Evolutionary conservation across 1,284 basidiomycete genomes (phyloP).

Genomic region (Gastroboletus turbinatus): DNA sequence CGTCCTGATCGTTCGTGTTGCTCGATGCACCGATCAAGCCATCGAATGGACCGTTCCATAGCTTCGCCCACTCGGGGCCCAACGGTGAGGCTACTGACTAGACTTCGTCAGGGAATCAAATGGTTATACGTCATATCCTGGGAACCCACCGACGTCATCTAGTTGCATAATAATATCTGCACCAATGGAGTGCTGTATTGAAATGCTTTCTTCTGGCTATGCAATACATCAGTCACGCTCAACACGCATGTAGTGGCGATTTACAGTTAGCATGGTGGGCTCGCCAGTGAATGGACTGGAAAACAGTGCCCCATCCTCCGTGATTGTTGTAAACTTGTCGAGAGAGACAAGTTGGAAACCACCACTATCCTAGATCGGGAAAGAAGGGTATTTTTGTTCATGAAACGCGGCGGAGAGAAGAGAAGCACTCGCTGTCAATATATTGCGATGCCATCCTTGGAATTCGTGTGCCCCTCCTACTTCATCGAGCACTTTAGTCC

Average conservation of each 20-base stretch:
- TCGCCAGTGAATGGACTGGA: conserved; percentile 80
- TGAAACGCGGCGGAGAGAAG: conserved; percentile 2
- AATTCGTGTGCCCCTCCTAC: conserved; percentile 82
- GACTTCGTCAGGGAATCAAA: conserved; percentile 1
- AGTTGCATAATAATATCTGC: conserved; percentile 91
- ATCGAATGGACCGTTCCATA: conserved; percentile 77
- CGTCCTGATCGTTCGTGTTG: conserved; percentile 68
- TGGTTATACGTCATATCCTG: neutral
- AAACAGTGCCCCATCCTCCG: conserved; percentile 83
- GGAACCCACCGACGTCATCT: conserved; percentile 76
- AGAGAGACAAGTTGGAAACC: conserved; percentile 86
- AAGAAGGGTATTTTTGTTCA: neutral
- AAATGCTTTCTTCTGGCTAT: conserved; percentile 84
- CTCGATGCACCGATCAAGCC: conserved; percentile 83
- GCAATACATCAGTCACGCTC: conserved; percentile 18
- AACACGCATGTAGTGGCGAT: conserved; percentile 17
- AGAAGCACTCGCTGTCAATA: conserved; percentile 63
- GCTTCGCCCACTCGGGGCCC: conserved; percentile 81
- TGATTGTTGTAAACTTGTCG: conserved; percentile 80
- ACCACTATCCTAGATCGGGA: conserved; percentile 65
- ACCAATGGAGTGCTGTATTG: conserved; percentile 83
- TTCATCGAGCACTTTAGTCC: conserved; percentile 65
- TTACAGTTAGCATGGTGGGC: conserved; percentile 80
- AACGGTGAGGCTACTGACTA: conserved; percentile 71
- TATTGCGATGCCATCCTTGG: conserved; percentile 80